phyloP scores from a whole-genome alignment of 306 rosid genomes.

The Casuarina equisetifolia region DNA sequence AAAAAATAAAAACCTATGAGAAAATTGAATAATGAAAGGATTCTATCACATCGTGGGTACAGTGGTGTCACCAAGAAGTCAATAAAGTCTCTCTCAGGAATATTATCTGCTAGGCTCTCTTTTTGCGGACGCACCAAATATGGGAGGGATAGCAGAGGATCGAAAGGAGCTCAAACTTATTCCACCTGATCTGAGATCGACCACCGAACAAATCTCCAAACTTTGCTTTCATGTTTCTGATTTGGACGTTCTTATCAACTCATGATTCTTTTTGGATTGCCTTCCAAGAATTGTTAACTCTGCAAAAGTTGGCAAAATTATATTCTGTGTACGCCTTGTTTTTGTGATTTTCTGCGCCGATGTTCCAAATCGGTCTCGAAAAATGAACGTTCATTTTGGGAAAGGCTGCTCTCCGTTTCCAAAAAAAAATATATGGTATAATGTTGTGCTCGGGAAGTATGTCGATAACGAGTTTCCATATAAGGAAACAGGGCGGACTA shows the following conservation, averaged over 20 bases:
- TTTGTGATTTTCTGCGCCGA: not conserved
- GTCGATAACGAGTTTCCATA: too few relatives aligned
- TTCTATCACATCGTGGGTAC: too few relatives aligned
- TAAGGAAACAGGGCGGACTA: too few relatives aligned
- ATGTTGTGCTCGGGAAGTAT: not conserved
- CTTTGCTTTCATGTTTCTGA: not conserved
- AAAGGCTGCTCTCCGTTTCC: not conserved
- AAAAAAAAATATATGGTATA: too few relatives aligned
- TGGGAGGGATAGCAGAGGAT: not conserved
- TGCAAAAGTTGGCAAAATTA: too few relatives aligned
- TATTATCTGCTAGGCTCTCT: not conserved
- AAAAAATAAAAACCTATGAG: too few relatives aligned
- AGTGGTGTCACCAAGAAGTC: not conserved
- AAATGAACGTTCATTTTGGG: not conserved
- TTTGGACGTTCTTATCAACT: not conserved
- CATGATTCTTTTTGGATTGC: too few relatives aligned
- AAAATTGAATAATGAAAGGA: too few relatives aligned
- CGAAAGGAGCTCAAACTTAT: not conserved
- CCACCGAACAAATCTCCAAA: not conserved
- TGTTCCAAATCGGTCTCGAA: not conserved
- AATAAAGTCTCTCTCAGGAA: not conserved
- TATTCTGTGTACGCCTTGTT: not conserved
- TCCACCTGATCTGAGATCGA: not conserved
- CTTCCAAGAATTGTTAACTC: too few relatives aligned
- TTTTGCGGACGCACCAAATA: not conserved